phyloP scores from a whole-genome alignment of 2,329 filamentous ascomycete genomes.

The Gremmenia infestans region DNA sequence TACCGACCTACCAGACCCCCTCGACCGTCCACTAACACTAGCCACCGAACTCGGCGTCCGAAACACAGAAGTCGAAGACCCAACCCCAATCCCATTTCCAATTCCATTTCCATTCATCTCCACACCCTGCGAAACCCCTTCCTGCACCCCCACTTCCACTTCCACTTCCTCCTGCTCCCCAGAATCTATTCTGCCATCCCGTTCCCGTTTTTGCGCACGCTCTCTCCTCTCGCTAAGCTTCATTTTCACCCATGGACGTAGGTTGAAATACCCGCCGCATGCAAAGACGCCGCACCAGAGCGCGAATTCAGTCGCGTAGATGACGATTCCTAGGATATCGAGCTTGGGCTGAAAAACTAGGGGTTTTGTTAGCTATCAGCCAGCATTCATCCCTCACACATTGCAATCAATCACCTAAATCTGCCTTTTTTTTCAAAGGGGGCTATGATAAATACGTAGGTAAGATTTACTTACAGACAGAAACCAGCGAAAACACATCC shows the following conservation, averaged over 20 bases:
- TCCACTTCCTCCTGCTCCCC: conserved; percentile 2
- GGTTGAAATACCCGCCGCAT: conserved; percentile 60
- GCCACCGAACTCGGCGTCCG: conserved; percentile 43
- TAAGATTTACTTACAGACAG: too few species aligned
- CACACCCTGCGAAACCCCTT: conserved; percentile 27
- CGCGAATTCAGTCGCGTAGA: conserved; percentile 61
- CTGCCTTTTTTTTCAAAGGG: too few species aligned
- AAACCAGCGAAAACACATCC: conserved; percentile 61
- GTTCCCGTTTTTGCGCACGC: conserved; percentile 3
- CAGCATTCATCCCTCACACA: not conserved
- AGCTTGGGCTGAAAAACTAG: conserved; percentile 51
- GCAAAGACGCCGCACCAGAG: conserved; percentile 65
- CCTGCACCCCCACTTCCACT: not conserved
- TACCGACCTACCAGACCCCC: not conserved
- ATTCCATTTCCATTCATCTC: conserved; percentile 43
- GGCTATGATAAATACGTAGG: too few species aligned
- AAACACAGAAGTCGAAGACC: conserved; percentile 61
- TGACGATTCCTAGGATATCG: conserved; percentile 58
- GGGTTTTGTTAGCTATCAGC: not conserved
- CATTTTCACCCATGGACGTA: conserved; percentile 50
- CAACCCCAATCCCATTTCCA: conserved; percentile 43
- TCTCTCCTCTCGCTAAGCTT: conserved; percentile 29
- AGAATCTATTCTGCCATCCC: conserved; percentile 2
- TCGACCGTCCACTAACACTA: not conserved
- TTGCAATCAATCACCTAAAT: too few species aligned